phyloP scores from a whole-genome alignment of 2,329 filamentous ascomycete genomes.

The Apiospora aurea region DNA sequence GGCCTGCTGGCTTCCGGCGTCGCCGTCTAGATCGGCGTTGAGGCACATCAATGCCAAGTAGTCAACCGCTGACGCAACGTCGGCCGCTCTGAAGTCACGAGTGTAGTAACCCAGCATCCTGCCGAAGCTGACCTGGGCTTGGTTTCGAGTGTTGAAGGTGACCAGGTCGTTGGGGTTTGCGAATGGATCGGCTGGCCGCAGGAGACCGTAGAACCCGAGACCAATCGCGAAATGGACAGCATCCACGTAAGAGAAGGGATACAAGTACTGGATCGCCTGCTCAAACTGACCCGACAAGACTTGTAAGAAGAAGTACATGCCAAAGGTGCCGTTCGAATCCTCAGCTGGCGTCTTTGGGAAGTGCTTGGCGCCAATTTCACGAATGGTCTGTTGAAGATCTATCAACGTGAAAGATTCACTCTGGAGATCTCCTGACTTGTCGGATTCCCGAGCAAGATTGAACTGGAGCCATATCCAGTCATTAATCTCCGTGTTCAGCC shows the following conservation, averaged over 20 bases:
- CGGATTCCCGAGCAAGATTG: slow-evolving; percentile 71
- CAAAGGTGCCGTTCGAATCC: slow-evolving; percentile 76
- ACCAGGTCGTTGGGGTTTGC: slow-evolving; percentile 75
- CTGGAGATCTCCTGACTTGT: slow-evolving; percentile 68
- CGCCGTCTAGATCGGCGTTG: slow-evolving; percentile 81
- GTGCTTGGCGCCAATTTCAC: slow-evolving; percentile 88
- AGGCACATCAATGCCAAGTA: slow-evolving; percentile 92
- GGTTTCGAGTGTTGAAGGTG: slow-evolving; percentile 70
- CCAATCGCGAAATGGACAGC: slow-evolving; percentile 94
- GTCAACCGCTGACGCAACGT: slow-evolving; percentile 89
- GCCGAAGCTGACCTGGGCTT: slow-evolving; percentile 91
- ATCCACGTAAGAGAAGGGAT: slow-evolving; percentile 89
- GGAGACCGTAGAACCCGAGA: slow-evolving; percentile 85
- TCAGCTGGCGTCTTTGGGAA: slow-evolving; percentile 85
- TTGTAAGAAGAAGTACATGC: slow-evolving; percentile 93
- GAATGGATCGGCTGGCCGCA: slow-evolving; percentile 85
- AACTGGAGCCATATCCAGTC: slow-evolving; percentile 79
- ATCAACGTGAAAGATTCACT: slow-evolving; percentile 69
- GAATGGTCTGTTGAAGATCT: slow-evolving; percentile 79
- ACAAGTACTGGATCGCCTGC: slow-evolving; percentile 89
- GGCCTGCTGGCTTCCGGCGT: slow-evolving; percentile 77
- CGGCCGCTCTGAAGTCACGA: slow-evolving; percentile 89
- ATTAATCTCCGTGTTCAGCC: slow-evolving; percentile 69
- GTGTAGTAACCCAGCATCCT: slow-evolving; percentile 96
- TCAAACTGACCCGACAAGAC: slow-evolving; percentile 93